phyloP scores from a whole-genome alignment of 1,284 basidiomycete species.

The Sutorius eximius region DNA sequence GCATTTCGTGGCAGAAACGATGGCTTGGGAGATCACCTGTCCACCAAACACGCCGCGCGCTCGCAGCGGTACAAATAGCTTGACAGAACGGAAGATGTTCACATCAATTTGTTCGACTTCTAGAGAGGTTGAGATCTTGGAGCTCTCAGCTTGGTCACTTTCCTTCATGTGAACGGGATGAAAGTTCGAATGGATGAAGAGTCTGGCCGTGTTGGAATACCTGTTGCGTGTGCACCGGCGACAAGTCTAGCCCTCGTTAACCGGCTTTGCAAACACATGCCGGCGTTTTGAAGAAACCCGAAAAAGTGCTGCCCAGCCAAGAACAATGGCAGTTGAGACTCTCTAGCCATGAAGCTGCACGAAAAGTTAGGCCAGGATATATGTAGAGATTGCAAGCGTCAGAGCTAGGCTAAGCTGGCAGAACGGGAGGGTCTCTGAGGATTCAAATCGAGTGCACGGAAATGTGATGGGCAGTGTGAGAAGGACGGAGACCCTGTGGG shows the following conservation, averaged over 20 bases:
- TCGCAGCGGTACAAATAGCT: slow-evolving; percentile 64
- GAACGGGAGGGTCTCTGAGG: too few species aligned
- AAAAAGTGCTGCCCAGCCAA: too few species aligned
- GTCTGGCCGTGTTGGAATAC: not conserved
- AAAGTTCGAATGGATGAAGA: not conserved
- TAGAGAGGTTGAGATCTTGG: slow-evolving; percentile 66
- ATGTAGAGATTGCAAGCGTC: too few species aligned
- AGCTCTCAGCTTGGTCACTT: slow-evolving; percentile 50
- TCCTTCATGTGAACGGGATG: slow-evolving; percentile 28
- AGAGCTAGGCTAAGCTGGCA: too few species aligned
- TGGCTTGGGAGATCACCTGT: slow-evolving; percentile 86
- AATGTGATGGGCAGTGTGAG: too few species aligned
- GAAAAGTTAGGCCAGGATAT: too few species aligned
- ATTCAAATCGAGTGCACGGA: too few species aligned
- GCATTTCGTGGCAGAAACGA: slow-evolving; percentile 76
- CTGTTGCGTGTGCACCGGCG: not conserved
- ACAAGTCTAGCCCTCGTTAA: not conserved
- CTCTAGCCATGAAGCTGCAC: too few species aligned
- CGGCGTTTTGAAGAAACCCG: not conserved
- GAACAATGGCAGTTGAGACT: too few species aligned
- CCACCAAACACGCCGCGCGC: slow-evolving; percentile 87
- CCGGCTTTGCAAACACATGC: not conserved
- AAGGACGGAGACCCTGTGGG: too few species aligned
- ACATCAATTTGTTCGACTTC: slow-evolving; percentile 80
- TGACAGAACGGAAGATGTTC: slow-evolving; percentile 74